Evolutionary conservation across 148 eudicot species (phyloP).

Genomic region (Salicornia ramosissima): DNA sequence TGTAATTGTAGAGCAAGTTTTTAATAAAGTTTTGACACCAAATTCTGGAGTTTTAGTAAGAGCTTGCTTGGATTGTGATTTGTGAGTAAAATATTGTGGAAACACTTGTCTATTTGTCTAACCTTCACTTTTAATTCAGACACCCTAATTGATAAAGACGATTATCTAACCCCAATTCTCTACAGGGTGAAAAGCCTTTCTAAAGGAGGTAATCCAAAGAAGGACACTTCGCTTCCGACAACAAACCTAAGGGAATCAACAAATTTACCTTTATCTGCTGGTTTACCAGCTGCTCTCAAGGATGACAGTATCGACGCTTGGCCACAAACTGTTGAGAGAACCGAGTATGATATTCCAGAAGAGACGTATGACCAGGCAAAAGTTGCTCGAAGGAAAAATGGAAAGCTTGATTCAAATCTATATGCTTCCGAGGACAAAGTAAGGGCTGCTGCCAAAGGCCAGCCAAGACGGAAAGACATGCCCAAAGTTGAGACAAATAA

Average conservation of each 20-base stretch:
- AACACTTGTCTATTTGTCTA: too few species aligned
- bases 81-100: too few species aligned
- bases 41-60: too few species aligned
- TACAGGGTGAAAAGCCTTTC: conserved; percentile 96
- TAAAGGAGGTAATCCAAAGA: conserved; percentile 73
- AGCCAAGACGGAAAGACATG: conserved; percentile 58
- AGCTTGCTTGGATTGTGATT: too few species aligned
- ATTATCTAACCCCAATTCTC: background rate
- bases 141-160: too few species aligned
- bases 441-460: conserved; percentile 46
- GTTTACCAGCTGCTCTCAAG: conserved; percentile 44
- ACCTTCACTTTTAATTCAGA: too few species aligned
- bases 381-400: conserved; percentile 50
- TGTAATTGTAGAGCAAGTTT: too few species aligned
- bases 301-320: conserved; percentile 60
- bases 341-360: conserved; percentile 63
- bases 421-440: conserved; percentile 48
- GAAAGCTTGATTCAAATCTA: conserved; percentile 45
- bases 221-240: conserved; percentile 50
- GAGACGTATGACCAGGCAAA: conserved; percentile 69
- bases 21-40: too few species aligned
- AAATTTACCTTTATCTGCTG: conserved; percentile 52
- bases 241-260: conserved; percentile 70
- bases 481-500: conserved; percentile 43
- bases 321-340: conserved; percentile 55